Conservation (phyloP, 1,139 yeast genomes). For the Suhomyces bolitotheri region DNA sequence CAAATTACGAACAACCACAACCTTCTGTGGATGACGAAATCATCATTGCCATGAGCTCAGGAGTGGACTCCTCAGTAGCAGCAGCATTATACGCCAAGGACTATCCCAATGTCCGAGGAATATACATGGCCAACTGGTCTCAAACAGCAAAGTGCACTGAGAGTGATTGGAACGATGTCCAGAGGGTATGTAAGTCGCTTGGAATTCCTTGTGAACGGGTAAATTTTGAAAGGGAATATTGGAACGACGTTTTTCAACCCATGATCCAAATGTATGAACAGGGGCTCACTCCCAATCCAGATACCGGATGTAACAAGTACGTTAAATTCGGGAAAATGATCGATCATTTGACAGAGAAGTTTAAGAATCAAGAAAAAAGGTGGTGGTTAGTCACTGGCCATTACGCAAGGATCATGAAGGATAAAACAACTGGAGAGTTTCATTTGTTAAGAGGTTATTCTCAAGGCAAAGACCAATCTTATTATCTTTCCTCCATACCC, state of each 20-base stretch:
- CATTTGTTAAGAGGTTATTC: slow-evolving; percentile 64
- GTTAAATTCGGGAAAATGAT: slow-evolving; percentile 84
- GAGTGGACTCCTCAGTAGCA: slow-evolving; percentile 91
- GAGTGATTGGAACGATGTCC: slow-evolving; percentile 85
- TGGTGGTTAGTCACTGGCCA: slow-evolving; percentile 98
- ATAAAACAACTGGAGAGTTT: slow-evolving; percentile 27
- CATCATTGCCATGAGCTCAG: slow-evolving; percentile 91
- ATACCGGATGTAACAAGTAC: slow-evolving; percentile 78
- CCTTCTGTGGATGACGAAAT: slow-evolving; percentile 61
- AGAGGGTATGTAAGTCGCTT: slow-evolving; percentile 58
- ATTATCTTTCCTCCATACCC: slow-evolving; percentile 74
- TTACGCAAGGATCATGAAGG: slow-evolving; percentile 64
- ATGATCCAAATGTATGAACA: slow-evolving; percentile 70
- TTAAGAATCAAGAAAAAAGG: slow-evolving; percentile 24
- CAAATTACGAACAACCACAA: slow-evolving; percentile 30
- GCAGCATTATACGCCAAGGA: slow-evolving; percentile 67
- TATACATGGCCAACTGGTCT: slow-evolving; percentile 94
- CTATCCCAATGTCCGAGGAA: slow-evolving; percentile 64
- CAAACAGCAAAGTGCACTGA: slow-evolving; percentile 75
- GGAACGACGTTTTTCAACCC: slow-evolving; percentile 90
- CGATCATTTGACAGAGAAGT: slow-evolving; percentile 47
- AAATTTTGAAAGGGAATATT: slow-evolving; percentile 85
- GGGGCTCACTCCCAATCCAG: slow-evolving; percentile 95
- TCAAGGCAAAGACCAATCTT: slow-evolving; percentile 81
- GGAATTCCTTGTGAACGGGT: slow-evolving; percentile 73